These are phyloP conservation scores for Halteria grandinella DNA, from an alignment of 73 alveolate species.

Conservation along the genomic window DNA sequence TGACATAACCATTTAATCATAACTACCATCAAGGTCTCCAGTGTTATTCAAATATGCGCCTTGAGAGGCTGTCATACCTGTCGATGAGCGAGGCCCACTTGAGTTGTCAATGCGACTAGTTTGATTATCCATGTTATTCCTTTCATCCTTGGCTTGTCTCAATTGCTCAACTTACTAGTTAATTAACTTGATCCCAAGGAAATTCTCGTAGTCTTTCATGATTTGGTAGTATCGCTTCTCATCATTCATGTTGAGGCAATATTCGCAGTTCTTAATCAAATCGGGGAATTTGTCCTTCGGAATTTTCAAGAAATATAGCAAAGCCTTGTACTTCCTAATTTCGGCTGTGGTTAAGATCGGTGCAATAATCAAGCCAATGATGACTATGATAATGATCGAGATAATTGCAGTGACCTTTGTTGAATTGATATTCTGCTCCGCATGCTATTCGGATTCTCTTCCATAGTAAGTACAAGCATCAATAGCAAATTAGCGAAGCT, in stretches of 20 bases:
- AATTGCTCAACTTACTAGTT: constrained; percentile 7
- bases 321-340: constrained; percentile 12
- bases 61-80: too few species aligned
- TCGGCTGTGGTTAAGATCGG: constrained; percentile 4
- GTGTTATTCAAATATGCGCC: too few species aligned
- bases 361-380: not conserved
- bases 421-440: not conserved
- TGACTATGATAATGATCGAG: constrained; percentile 1
- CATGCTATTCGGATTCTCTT: not conserved
- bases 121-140: not conserved
- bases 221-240: constrained; percentile 5
- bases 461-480: not conserved
- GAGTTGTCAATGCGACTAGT: not conserved
- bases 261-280: constrained; percentile 33
- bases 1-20: too few species aligned
- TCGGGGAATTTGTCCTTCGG: not conserved
- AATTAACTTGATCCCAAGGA: constrained; percentile 7
- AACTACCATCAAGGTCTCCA: too few species aligned
- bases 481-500: not conserved
- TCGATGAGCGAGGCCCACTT: too few species aligned
- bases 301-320: constrained; percentile 29
- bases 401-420: constrained; percentile 1
- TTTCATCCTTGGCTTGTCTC: constrained; percentile 1
- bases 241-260: constrained; percentile 29
- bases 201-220: constrained; percentile 1